These are phyloP conservation scores for Salix arbutifolia DNA, from an alignment of 345 rosid genomes.

Conservation along the genomic window DNA sequence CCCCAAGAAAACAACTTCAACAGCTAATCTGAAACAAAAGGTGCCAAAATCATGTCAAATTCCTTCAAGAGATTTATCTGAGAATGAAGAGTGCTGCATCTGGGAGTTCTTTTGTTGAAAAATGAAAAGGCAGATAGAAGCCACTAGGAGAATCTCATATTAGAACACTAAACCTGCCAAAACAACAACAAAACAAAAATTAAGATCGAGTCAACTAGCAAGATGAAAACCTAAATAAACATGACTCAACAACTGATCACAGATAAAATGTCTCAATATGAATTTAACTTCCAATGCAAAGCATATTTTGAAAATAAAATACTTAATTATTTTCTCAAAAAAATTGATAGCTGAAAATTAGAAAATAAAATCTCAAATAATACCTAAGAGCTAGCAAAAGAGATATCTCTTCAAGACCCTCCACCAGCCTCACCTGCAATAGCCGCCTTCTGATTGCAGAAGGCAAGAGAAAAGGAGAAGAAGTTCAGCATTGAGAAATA, in stretches of 20 bases:
- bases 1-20: conserved; percentile 39
- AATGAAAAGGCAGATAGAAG: conserved; percentile 36
- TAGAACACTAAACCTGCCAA: conserved; percentile 61
- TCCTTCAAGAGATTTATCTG: conserved; percentile 4
- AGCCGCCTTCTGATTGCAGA: conserved; percentile 49
- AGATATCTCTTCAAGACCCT: conserved; percentile 36
- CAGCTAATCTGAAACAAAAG: not conserved
- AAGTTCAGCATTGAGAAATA: conserved; percentile 5
- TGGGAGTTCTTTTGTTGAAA: conserved; percentile 21
- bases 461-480: not conserved
- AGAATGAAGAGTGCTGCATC: conserved; percentile 20
- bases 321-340: no score
- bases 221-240: no score
- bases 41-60: conserved; percentile 9
- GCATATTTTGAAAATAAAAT: no score
- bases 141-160: conserved; percentile 38
- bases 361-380: conserved; percentile 8
- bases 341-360: no score
- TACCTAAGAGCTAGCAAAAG: conserved; percentile 35
- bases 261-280: no score
- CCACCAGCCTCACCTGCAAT: conserved; percentile 60
- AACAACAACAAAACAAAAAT: not conserved
- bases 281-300: no score
- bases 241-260: no score
- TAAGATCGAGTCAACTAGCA: no score